phyloP scores from a whole-genome alignment of 2,329 filamentous ascomycete genomes.

The Seiridium cupressi region DNA sequence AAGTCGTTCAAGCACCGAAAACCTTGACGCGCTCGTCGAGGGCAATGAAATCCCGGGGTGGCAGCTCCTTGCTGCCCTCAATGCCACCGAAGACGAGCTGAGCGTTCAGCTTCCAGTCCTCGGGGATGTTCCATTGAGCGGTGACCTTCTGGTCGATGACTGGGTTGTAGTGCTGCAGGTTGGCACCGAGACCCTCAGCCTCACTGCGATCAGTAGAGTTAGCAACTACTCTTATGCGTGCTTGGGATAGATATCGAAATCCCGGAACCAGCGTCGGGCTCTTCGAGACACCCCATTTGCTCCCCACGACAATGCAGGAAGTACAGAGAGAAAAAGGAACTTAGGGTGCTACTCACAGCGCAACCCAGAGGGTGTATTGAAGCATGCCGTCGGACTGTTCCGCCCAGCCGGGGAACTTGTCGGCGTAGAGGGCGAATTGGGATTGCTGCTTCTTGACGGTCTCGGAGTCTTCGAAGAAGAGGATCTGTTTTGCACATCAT shows the following conservation, averaged over 20 bases:
- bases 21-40: constrained; percentile 67
- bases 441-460: constrained; percentile 65
- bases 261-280: too few relatives aligned
- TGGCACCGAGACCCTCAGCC: constrained; percentile 80
- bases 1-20: constrained; percentile 46
- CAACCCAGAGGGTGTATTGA: constrained; percentile 78
- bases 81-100: constrained; percentile 81
- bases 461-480: constrained; percentile 82
- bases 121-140: constrained; percentile 67
- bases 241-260: background rate
- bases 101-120: constrained; percentile 73
- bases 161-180: constrained; percentile 93
- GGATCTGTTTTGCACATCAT: constrained; percentile 44
- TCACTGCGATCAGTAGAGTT: constrained; percentile 35
- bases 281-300: too few relatives aligned
- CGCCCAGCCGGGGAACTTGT: constrained; percentile 77
- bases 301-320: too few relatives aligned
- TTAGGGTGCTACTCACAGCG: constrained; percentile 40
- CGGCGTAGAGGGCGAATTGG: constrained; percentile 71
- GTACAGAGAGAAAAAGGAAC: too few relatives aligned
- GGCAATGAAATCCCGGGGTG: constrained; percentile 45
- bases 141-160: constrained; percentile 73
- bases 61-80: too few relatives aligned
- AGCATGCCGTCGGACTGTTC: constrained; percentile 79
- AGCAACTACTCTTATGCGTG: too few relatives aligned